Percentiles rank a stretch among this genome's conserved stretches.
Evolutionary conservation across 495 filamentous ascomycete species (phyloP).

Genomic region (Peziza echinospora): DNA sequence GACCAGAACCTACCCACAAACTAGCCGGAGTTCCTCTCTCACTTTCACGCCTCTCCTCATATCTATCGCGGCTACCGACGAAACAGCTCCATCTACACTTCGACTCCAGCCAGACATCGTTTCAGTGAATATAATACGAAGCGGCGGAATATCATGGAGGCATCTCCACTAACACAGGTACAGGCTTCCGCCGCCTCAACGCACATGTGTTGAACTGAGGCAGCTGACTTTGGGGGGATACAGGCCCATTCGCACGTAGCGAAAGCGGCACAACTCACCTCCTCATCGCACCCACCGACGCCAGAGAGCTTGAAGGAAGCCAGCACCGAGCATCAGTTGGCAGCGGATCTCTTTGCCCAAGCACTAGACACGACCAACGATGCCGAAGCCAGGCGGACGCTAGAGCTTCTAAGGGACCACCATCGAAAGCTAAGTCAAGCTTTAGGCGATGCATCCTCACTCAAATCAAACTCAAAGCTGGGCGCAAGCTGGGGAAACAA

Average conservation of each 20-base stretch:
- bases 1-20: too few relatives aligned
- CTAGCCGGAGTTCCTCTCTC: too few relatives aligned
- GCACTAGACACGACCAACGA: not conserved
- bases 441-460: not conserved
- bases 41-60: too few relatives aligned
- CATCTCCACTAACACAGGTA: not conserved
- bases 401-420: not conserved
- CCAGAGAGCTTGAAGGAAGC: not conserved
- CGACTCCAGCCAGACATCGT: too few relatives aligned
- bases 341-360: not conserved
- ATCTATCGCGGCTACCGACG: too few relatives aligned
- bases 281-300: not conserved
- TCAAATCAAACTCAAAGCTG: not conserved
- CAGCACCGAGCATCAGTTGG: not conserved
- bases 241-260: not conserved
- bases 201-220: not conserved
- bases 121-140: too few relatives aligned
- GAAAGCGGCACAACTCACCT: not conserved
- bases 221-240: not conserved
- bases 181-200: not conserved
- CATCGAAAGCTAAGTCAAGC: not conserved
- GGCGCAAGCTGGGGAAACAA: not conserved
- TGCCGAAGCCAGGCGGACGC: not conserved
- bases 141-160: too few relatives aligned
- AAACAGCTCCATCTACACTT: too few relatives aligned